phyloP scores from a whole-genome alignment of 2,329 filamentous ascomycete species.

The Colletotrichum aenigma region DNA sequence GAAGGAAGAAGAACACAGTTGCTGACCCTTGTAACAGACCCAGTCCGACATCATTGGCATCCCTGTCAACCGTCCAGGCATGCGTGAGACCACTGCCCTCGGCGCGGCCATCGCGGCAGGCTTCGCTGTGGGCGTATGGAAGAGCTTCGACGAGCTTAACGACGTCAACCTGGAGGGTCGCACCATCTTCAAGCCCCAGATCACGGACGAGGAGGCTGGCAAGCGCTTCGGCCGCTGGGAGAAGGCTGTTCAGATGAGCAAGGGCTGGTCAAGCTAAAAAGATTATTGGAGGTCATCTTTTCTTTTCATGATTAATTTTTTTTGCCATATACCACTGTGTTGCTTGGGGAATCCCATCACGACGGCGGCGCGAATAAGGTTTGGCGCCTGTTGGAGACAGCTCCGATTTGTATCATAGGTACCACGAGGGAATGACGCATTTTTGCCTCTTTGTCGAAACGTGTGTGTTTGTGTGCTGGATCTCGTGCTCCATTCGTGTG shows the following conservation, averaged over 20 bases:
- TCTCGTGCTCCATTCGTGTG: not conserved
- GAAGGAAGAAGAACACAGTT: not conserved
- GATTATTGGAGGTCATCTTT: not conserved
- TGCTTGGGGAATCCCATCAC: slow-evolving; percentile 12
- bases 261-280: slow-evolving; percentile 64
- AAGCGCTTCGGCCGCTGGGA: slow-evolving; percentile 75
- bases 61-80: slow-evolving; percentile 76
- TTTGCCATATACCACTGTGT: slow-evolving; percentile 18
- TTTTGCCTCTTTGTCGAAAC: not conserved
- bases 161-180: slow-evolving; percentile 73
- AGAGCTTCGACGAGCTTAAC: slow-evolving; percentile 73
- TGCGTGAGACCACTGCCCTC: slow-evolving; percentile 84
- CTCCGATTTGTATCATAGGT: slow-evolving; percentile 13
- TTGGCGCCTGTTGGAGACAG: not conserved
- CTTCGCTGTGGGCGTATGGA: slow-evolving; percentile 78
- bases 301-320: not conserved
- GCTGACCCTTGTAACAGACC: slow-evolving; percentile 48
- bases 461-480: not conserved
- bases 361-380: slow-evolving; percentile 1
- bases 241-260: slow-evolving; percentile 79
- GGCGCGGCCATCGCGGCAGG: slow-evolving; percentile 84
- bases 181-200: slow-evolving; percentile 70
- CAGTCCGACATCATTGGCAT: slow-evolving; percentile 84
- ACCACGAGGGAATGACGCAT: slow-evolving; percentile 11
- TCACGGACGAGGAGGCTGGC: slow-evolving; percentile 61